Evolutionary conservation across 108 stramenopile genomes (phyloP), one percentile per base, ranked within the genome.

Genomic region (Parietichytrium sp.): DNA sequence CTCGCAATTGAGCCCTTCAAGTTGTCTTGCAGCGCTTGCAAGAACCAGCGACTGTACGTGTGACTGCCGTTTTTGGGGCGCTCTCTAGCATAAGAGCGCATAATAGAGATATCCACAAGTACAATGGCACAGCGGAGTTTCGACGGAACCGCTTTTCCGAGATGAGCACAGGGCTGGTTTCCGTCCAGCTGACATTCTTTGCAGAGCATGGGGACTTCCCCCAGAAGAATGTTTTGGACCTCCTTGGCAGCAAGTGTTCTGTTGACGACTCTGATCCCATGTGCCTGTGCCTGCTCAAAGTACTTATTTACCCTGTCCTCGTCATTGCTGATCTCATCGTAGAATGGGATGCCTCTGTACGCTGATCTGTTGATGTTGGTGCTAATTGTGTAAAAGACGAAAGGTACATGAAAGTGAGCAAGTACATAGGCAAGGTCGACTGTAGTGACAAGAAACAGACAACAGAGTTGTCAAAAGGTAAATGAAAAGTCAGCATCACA

Each of bases 341-440:
- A 72, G 45, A 72, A 72, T 16, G 36, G 38, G 38, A 72, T 72
- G 61, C 61, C 61, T n/a, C 42, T 6, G 42, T 72, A 72, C 20
- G 36, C 61, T 33, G 10, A 8, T 16, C 10, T 10, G 38, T 72
- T 25, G 33, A 72, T 38, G 0, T 38, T n/a, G 33, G 61, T 72
- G 33, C 61, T 45, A 6, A 42, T 72, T 23, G 61, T 72, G 61
- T 72, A 72, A 33, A 72, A 45, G 38, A 72, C 61, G 38, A 7
- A n/a, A 12, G 61, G 61, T 2, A 72, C 25, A 6, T 38, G 38
- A 23, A 72, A 25, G 6, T 47, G 38, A 10, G 38, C 20, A 2
- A 72, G 29, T 20, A 42, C 61, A 42, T 33, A 72, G 8, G 42
- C 61, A 25, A 72, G 61, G 2, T 72, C 61, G 42, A 72, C 20